phyloP scores from a whole-genome alignment of 1,139 yeast genomes.

The Suhomyces yuchorum region DNA sequence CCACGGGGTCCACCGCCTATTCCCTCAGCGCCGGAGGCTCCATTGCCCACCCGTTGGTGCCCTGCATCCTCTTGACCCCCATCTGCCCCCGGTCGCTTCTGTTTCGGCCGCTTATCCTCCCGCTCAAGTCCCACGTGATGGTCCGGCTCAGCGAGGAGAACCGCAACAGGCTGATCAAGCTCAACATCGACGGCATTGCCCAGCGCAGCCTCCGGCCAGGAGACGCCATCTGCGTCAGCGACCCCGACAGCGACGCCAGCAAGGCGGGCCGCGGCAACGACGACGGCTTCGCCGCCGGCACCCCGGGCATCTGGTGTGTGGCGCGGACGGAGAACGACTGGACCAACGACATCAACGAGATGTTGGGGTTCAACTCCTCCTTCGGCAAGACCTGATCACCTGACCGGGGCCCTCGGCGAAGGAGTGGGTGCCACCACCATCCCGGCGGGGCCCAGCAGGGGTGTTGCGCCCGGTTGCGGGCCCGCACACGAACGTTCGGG shows the following conservation, averaged over 20 bases:
- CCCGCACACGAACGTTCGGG: not conserved
- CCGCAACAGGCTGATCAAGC: slow-evolving; percentile 47
- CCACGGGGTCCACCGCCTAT: slow-evolving; percentile 95
- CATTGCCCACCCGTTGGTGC: slow-evolving; percentile 85
- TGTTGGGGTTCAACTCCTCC: slow-evolving; percentile 84
- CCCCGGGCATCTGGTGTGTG: slow-evolving; percentile 83
- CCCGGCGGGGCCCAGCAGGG: too few relatives aligned
- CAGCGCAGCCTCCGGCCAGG: slow-evolving; percentile 70
- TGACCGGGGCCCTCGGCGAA: too few relatives aligned
- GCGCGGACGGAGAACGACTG: slow-evolving; percentile 83
- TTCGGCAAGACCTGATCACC: slow-evolving; percentile 35
- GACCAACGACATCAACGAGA: slow-evolving; percentile 85
- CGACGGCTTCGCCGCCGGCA: slow-evolving; percentile 1
- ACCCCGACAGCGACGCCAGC: slow-evolving; percentile 31
- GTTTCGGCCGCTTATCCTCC: slow-evolving; percentile 82
- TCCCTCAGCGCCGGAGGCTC: slow-evolving; percentile 90
- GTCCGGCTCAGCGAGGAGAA: slow-evolving; percentile 60
- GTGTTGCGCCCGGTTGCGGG: too few relatives aligned
- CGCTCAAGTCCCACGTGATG: slow-evolving; percentile 68
- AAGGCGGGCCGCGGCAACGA: slow-evolving; percentile 7
- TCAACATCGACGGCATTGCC: slow-evolving; percentile 80
- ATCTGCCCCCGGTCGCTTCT: slow-evolving; percentile 88
- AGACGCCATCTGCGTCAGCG: slow-evolving; percentile 68
- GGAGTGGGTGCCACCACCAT: too few relatives aligned
- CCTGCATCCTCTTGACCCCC: slow-evolving; percentile 81